Evolutionary conservation across 495 filamentous ascomycete genomes (phyloP).

Genomic region (Letharia lupina): DNA sequence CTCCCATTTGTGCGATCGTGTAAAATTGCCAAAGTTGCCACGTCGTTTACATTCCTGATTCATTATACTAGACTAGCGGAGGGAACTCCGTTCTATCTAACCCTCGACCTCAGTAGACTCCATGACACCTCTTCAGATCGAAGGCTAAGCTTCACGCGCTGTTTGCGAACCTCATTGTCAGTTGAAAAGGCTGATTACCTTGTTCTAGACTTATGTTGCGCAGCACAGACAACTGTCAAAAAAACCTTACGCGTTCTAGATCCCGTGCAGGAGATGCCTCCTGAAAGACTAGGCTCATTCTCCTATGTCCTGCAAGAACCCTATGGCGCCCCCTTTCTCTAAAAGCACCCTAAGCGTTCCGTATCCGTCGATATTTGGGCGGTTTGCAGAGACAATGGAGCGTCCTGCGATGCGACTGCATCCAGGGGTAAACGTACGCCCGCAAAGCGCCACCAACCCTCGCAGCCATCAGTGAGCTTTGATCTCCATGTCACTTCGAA

Average conservation of each 20-base stretch:
- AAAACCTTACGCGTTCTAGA: background rate
- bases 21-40: background rate
- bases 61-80: background rate
- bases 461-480: background rate
- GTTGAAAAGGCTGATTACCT: background rate
- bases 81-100: background rate
- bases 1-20: background rate
- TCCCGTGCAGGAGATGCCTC: background rate
- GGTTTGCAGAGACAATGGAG: slow-evolving; percentile 1
- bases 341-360: background rate
- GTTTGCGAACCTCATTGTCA: background rate
- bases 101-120: background rate
- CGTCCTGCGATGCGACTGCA: background rate
- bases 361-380: slow-evolving; percentile 3
- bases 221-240: background rate
- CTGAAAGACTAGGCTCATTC: background rate
- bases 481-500: background rate
- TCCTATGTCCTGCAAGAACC: background rate
- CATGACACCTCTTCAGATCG: background rate
- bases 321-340: background rate
- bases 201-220: background rate
- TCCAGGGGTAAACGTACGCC: background rate
- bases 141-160: background rate
- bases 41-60: background rate
- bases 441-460: background rate